Evolutionary conservation across 176 grass and related monocot genomes (phyloP).

Genomic region (Carex myosuroides): DNA sequence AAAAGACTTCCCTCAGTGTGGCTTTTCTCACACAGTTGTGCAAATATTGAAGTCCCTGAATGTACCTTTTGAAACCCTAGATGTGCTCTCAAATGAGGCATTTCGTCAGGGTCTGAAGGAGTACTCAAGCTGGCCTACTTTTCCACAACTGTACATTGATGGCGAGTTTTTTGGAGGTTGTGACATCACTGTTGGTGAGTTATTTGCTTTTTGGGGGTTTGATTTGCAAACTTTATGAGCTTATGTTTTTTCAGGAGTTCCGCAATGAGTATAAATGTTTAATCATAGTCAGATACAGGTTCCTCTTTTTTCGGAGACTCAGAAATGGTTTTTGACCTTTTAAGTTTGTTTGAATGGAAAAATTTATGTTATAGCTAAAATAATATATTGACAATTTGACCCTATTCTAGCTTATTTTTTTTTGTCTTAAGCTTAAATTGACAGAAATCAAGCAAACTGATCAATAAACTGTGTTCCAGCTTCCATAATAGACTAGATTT

Average conservation of each 20-base stretch:
- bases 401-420: background rate
- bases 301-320: too few relatives aligned
- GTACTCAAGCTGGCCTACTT: slow-evolving; percentile 95
- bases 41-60: slow-evolving; percentile 83
- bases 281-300: too few relatives aligned
- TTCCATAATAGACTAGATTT: background rate
- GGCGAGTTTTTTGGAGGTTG: slow-evolving; percentile 96
- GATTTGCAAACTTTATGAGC: too few relatives aligned
- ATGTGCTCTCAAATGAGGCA: slow-evolving; percentile 78
- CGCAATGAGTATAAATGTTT: too few relatives aligned
- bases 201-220: background rate
- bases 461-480: background rate
- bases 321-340: background rate
- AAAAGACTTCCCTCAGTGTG: slow-evolving; percentile 95
- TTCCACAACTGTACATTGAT: slow-evolving; percentile 92
- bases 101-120: slow-evolving; percentile 88
- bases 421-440: background rate
- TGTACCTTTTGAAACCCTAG: slow-evolving; percentile 80
- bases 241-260: too few relatives aligned
- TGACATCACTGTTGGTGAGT: slow-evolving; percentile 68
- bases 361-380: background rate
- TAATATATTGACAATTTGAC: background rate
- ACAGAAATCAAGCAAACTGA: background rate
- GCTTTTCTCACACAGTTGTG: slow-evolving; percentile 88
- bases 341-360: background rate